phyloP scores from a whole-genome alignment of 129 eudicot genomes.

The Pulicaria dysenterica region DNA sequence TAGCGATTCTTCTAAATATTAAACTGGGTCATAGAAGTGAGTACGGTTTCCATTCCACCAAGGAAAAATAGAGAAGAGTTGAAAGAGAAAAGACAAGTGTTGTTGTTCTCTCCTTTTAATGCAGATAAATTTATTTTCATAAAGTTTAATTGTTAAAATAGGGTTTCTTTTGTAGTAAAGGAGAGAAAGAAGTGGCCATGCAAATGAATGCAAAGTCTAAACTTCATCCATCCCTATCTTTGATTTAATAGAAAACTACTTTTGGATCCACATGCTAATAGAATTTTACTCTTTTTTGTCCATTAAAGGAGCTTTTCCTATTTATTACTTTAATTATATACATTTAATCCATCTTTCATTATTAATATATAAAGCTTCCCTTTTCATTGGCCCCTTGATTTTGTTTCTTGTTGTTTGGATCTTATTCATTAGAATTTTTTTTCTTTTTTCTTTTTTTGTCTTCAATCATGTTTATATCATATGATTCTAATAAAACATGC shows the following conservation, averaged over 20 bases:
- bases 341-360: constrained; percentile 32
- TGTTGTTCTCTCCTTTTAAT: constrained; percentile 59
- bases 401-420: constrained; percentile 43
- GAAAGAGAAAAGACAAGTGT: constrained; percentile 38
- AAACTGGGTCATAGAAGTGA: not conserved
- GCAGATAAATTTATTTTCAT: constrained; percentile 31
- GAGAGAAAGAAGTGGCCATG: constrained; percentile 51
- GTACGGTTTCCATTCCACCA: not conserved
- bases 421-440: constrained; percentile 31
- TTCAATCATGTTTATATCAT: constrained; percentile 35
- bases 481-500: constrained; percentile 23
- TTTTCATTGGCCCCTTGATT: constrained; percentile 41
- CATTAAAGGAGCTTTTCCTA: constrained; percentile 61
- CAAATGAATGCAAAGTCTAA: constrained; percentile 68
- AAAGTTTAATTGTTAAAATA: constrained; percentile 43
- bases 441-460: not conserved
- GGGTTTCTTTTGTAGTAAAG: constrained; percentile 32
- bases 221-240: constrained; percentile 37
- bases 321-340: constrained; percentile 28
- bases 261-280: constrained; percentile 29
- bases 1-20: not conserved
- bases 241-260: constrained; percentile 38
- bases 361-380: constrained; percentile 28
- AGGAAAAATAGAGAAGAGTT: not conserved
- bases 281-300: constrained; percentile 34